These are phyloP conservation scores for Termitomyces sp. DNA, from an alignment of 768 basidiomycete genomes.

Conservation along the genomic window DNA sequence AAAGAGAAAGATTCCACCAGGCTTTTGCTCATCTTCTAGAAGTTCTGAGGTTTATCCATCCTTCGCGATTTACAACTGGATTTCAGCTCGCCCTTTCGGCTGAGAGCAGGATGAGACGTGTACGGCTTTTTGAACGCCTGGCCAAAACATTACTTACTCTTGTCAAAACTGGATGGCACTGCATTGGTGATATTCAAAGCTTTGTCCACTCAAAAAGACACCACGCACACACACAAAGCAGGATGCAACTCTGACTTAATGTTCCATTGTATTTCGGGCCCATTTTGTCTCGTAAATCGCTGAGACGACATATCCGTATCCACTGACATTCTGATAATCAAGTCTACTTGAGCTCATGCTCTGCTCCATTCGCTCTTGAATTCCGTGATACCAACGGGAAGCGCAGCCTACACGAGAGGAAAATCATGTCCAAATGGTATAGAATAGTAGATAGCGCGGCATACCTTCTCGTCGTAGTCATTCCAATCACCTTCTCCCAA, in stretches of 20 bases:
- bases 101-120: neutral
- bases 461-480: slow-evolving; percentile 90
- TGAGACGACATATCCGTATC: neutral
- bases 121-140: neutral
- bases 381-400: slow-evolving; percentile 71
- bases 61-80: neutral
- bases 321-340: neutral
- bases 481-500: slow-evolving; percentile 72
- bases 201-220: too few species aligned
- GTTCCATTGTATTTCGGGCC: neutral
- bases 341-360: slow-evolving; percentile 37
- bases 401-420: slow-evolving; percentile 39
- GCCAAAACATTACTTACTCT: neutral
- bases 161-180: neutral
- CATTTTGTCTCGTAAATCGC: neutral
- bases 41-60: neutral
- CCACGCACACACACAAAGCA: too few species aligned
- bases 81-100: too few species aligned
- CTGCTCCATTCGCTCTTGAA: slow-evolving; percentile 67
- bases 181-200: too few species aligned
- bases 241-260: too few species aligned
- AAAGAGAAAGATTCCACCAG: neutral
- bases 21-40: neutral
- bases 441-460: slow-evolving; percentile 7
- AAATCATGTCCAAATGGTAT: slow-evolving; percentile 5